Evolutionary conservation across 2,329 filamentous ascomycete genomes (phyloP).

Genomic region (Penicillium decumbens): DNA sequence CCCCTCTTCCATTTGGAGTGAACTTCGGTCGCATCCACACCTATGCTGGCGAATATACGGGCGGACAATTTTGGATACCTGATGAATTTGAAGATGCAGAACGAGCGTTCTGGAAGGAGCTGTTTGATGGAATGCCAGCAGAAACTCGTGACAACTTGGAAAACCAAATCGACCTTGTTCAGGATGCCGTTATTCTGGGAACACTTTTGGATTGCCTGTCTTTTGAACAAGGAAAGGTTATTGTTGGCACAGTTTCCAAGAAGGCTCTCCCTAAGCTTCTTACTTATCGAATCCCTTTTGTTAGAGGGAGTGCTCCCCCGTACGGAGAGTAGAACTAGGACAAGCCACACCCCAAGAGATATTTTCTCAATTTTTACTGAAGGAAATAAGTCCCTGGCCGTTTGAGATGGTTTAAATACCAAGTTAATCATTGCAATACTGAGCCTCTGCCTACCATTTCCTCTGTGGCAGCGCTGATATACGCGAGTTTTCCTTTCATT

Average conservation of each 20-base stretch:
- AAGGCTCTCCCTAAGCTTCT: constrained; percentile 5
- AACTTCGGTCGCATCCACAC: constrained; percentile 18
- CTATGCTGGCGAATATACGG: constrained; percentile 6
- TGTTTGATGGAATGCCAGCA: constrained; percentile 3
- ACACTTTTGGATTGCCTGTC: constrained; percentile 26
- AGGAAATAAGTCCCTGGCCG: no score
- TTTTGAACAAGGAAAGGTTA: constrained; percentile 24
- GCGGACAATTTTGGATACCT: constrained; percentile 2
- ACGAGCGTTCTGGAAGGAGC: constrained; percentile 3
- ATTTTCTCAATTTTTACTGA: no score
- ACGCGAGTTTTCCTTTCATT: no score
- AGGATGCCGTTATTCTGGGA: constrained; percentile 23
- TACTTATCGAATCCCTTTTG: constrained; percentile 4
- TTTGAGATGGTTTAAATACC: no score
- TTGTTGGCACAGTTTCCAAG: neutral
- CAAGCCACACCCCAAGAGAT: no score
- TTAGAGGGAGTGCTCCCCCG: neutral
- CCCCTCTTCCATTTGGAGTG: constrained; percentile 21
- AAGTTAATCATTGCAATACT: no score
- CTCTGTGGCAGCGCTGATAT: no score
- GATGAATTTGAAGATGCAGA: constrained; percentile 9
- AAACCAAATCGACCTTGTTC: constrained; percentile 29
- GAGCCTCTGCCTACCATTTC: no score
- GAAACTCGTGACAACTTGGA: constrained; percentile 24
- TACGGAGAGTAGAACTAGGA: neutral